Percentiles rank a stretch among this genome's conserved stretches.
Conservation (phyloP, 2,329 filamentous ascomycete species). For the Colletotrichum camelliae region DNA sequence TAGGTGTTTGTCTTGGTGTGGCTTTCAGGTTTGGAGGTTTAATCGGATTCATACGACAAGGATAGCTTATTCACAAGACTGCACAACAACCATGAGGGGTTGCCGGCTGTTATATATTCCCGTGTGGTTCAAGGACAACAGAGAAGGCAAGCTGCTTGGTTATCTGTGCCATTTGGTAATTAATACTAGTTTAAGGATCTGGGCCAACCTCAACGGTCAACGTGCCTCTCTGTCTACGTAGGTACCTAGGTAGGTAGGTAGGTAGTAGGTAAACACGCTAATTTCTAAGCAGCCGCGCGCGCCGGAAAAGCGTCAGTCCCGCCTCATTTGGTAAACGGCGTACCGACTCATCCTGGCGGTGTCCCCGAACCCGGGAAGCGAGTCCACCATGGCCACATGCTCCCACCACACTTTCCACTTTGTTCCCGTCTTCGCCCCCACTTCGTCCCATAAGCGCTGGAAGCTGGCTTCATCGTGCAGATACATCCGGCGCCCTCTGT, state of each 20-base stretch:
- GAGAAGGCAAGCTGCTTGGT: not conserved
- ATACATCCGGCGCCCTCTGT: constrained; percentile 34
- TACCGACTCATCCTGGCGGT: constrained; percentile 21
- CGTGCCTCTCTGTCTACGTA: not conserved
- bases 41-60: not conserved
- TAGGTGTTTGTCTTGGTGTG: not conserved
- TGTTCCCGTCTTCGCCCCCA: constrained; percentile 53
- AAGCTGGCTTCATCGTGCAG: constrained; percentile 56
- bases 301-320: not conserved
- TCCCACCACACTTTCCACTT: constrained; percentile 53
- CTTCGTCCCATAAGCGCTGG: constrained; percentile 58
- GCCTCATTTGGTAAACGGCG: constrained; percentile 21
- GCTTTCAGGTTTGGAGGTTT: not conserved
- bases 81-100: not conserved
- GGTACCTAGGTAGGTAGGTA: no score
- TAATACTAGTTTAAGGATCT: not conserved
- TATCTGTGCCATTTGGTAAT: not conserved
- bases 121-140: not conserved
- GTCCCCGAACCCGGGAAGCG: constrained; percentile 23
- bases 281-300: constrained; percentile 18
- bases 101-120: not conserved
- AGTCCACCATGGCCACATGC: constrained; percentile 24
- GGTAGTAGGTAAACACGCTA: not conserved
- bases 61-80: not conserved
- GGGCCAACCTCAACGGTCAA: not conserved